Base-by-base conservation (phyloP, 2,329 filamentous ascomycete genomes). In the Fusarium sp. region DNA sequence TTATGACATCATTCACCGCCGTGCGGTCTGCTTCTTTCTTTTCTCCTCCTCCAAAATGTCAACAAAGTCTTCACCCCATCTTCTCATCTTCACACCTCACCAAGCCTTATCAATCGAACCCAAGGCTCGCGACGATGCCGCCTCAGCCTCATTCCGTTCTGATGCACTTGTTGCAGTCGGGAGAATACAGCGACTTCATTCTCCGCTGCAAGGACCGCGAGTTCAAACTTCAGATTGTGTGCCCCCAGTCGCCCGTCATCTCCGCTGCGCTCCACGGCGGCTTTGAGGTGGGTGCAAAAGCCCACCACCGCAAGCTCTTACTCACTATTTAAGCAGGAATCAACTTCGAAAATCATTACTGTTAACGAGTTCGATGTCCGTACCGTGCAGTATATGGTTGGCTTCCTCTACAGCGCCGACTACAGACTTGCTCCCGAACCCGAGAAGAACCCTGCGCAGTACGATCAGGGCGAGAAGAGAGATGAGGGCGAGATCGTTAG, bases 211-310 rank as follows among this genome's bases (percentile, higher is more conserved):
- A 61, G 3, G 55, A n/a, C 0, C 14, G 24, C 5, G 32, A 66
- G 8, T 69, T 69, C 22, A 60, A 66, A 0, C 66, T 69, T 12
- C 66, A 69, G 13, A 44, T 69, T 3, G 62, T 66, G 1, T 69
- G 62, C 26, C 62, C 66, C 1, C 62, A 66, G 9, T 69, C 66
- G 5, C 48, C 47, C 2, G 66, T 69, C 9, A 18, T 69, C 3
- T 12, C 4, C 6, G 48, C 62, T 4, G 62, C 66, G 14, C 62
- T 69, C 1, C 1, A 8, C 6, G 8, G 47, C 6, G 22, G 24
- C 6, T 66, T 66, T 3, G 3, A 66, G 47, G 65, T 68, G 38
- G 22, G 35, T 41, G 15, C 3, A 11, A 6, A 8, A 5, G 3
- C 8, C 20, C 4, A 1, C 3, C 8, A 1, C 11, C 14, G 26